Evolutionary conservation across 164 flowering plant species (phyloP), one percentile per base, ranked within the genome.

Genomic region (Stephania yunnanensis): DNA sequence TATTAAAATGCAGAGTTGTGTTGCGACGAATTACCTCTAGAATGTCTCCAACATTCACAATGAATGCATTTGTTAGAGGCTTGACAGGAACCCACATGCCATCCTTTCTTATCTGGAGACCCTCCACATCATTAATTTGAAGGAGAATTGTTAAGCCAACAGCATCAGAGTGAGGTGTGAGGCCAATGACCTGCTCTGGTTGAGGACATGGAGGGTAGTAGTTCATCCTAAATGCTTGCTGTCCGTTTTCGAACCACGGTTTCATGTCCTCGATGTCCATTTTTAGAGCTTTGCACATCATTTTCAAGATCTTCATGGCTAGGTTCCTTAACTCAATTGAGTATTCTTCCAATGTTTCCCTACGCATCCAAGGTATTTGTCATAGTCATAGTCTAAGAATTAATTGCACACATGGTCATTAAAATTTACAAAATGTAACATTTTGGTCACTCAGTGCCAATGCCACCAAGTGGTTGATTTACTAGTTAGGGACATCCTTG

Each of bases 121-220:
- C 87, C 71, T 82, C 82, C 19, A 76, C 64, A 44, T 82, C 83
- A 70, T 81, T 84, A 30, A 82, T 65, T 72, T 84, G 86, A 1
- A 83, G 81, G 29, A 84, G 82, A 30, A 86, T 78, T 55, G 87
- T 84, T 53, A 86, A 74, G 0, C 78, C 84, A 3, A 9, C 46
- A 0, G 78, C 25, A 73, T 86, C 87, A 1, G 89, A 83, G 63
- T 86, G 89, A 6, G 89, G 85, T 1, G 79, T 77, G 6, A 84
- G 75, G 31, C 87, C 89, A 2, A 86, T 71, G 20, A 77, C 86
- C 0, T 74, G 65, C 17, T 83, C 87, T 7, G 89, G 83, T 36
- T 82, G 77, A 13, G 82, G 84, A 20, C 89, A 86, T 17, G 81
- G 83, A 1, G 89, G 89, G 72, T 83, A 86, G 67, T 84, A 86